Percentiles rank a stretch among this genome's conserved stretches.
phyloP scores from a whole-genome alignment of 495 filamentous ascomycete species.

The Xylaria flabelliformis region DNA sequence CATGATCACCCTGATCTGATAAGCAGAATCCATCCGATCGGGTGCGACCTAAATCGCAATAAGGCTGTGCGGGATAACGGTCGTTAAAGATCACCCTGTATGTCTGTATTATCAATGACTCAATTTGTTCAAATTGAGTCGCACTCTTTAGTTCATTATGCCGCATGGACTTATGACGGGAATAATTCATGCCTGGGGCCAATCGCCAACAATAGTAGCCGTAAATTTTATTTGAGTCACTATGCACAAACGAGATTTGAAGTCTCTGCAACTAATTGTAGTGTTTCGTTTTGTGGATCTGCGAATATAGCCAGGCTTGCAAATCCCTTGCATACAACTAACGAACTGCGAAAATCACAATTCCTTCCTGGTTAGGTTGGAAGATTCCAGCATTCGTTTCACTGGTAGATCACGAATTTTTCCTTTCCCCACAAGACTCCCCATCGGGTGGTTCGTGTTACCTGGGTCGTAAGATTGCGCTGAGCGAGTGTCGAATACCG shows the following conservation, averaged over 20 bases:
- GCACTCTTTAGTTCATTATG: no score
- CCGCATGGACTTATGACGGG: no score
- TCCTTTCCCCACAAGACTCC: neutral
- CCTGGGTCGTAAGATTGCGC: neutral
- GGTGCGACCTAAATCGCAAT: no score
- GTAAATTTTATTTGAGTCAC: neutral
- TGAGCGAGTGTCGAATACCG: neutral
- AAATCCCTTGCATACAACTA: neutral
- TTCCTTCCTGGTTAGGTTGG: neutral
- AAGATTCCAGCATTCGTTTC: neutral
- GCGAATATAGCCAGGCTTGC: neutral
- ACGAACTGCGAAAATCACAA: neutral
- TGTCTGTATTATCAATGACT: no score
- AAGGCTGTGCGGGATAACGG: no score
- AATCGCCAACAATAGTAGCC: no score
- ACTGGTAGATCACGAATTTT: neutral
- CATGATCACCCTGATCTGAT: neutral
- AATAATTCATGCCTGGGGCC: no score
- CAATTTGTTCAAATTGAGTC: neutral
- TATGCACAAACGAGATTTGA: neutral
- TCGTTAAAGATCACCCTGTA: no score
- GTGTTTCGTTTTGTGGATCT: neutral
- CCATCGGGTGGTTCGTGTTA: neutral
- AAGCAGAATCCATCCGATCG: neutral
- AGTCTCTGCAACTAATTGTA: neutral